Base-by-base conservation (phyloP, 352 stramenopile species). In the Globisporangium sylvaticum region DNA sequence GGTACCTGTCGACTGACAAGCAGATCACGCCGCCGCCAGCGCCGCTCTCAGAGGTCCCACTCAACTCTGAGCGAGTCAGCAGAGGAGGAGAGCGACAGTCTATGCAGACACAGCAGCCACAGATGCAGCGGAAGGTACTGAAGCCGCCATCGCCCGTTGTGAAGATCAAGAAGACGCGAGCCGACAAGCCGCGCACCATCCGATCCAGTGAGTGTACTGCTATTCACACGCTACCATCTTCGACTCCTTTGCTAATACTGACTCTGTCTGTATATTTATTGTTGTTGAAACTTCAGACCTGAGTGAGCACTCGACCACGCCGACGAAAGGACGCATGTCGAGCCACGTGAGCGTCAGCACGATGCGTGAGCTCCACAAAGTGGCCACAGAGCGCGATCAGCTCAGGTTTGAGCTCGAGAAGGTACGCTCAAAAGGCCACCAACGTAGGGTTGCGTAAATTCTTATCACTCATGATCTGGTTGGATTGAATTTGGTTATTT, bases 351-450 rank as follows among this genome's bases (percentile, higher is more conserved):
- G 64, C 9, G 72, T 80, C 8, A 74, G 68, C 32, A 72, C 71
- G 3, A 68, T 83, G 34, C 72, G 83, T 25, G 78, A 95, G 50
- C 78, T 95, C 12, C 83, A 89, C 15, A 76, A 78, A 12, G 76
- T 91, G 15, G 86, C 78, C 1, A 84, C 82, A 0, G 84, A 94
- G 48, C 75, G 84, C n/a, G 88, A 95, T 60, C 86, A 91, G 54
- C 78, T 95, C 3, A 82, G 79, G 4, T 88, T 89, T 55, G 86
- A 95, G 57, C 66, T 95, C 24, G 82, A 93, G 12, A 82, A 78
- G 75, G 79, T 89, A 24, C 10, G 24, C 37, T 44, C 3, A 39
- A 42, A 14, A 34, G 14, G 12, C 22, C 50, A 18, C 1, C 22
- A 15, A 27, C 15, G 46, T 25, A 54, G 2, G 20, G 20, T 14